Base-by-base conservation (phyloP, 495 filamentous ascomycete species). In the Delitschia confertaspora region DNA sequence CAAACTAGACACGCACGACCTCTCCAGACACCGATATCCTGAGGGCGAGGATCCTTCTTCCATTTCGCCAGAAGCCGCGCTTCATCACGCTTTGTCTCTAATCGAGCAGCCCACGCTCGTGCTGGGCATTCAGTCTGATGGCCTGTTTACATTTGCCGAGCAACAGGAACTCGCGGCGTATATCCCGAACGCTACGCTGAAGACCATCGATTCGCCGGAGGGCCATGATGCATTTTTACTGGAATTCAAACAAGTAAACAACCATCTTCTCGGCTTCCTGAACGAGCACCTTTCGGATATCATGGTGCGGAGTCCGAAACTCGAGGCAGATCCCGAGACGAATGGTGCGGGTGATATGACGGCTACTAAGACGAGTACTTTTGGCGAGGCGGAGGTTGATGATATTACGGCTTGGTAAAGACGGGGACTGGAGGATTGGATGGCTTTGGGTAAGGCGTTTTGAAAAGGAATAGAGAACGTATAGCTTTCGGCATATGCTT, bases 1-100 rank as follows among this genome's bases (percentile, higher is more conserved):
- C 46, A 98, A 98, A 64, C 78, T 98, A n/a, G 91, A 98, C 57
- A 98, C 91, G 2, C 91, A 98, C 60, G 91, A 98, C 59, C 76
- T 98, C 20, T 88, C 85, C 16, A 74, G 87, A 17, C 71, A 79
- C 50, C 78, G 87, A 14, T 61, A 52, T 27, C 56, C 62, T 3
- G 26, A 38, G 20, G 46, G 39, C n/a, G 8, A 27, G 21, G 27
- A 43, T 14, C 44, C 52, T 11, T 33, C 42, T 4, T 38, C 40
- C 13, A 26, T 39, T 19, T 42, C 48, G 24, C 46, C 60, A 0
- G 27, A 46, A 9, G 49, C 38, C 6, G 76, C 75, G 11, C 73
- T 94, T 18, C 65, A 69, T 11, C 74, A 81, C 19, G 88, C 89
- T 6, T 70, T 98, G n/a, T 72, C 74, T 1, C 66, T 81, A 51